A percentile compares a stretch with the other conserved stretches of the same genome.
These are phyloP conservation scores for Lactarius deliciosus DNA, from an alignment of 768 basidiomycete genomes.

Conservation along the genomic window DNA sequence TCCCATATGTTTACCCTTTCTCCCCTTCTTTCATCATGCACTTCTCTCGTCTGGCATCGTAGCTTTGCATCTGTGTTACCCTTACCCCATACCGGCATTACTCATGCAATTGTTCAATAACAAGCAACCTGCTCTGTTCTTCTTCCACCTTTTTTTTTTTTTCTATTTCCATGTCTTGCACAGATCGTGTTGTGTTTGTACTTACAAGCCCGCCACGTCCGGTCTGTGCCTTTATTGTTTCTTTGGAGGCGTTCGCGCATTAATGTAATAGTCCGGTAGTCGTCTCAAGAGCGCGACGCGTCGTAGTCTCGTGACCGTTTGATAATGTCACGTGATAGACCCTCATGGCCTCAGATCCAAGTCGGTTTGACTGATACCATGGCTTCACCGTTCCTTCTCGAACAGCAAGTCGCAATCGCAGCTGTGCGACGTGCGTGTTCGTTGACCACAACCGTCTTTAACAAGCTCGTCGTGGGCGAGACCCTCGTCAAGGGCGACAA, in stretches of 20 bases:
- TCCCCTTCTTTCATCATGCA: constrained; percentile 15
- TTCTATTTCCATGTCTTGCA: neutral
- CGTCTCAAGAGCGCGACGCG: neutral
- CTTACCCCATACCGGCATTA: constrained; percentile 25
- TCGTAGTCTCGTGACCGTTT: neutral
- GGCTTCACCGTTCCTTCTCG: constrained; percentile 56
- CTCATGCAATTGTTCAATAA: constrained; percentile 29
- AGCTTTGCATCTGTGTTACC: constrained; percentile 27
- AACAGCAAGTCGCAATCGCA: constrained; percentile 79
- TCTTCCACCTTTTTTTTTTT: neutral
- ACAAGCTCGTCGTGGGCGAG: constrained; percentile 79
- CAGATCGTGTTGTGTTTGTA: constrained; percentile 11
- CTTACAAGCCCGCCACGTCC: neutral
- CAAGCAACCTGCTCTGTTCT: constrained; percentile 20
- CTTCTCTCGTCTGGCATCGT: constrained; percentile 19
- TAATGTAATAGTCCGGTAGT: neutral
- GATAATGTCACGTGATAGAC: neutral
- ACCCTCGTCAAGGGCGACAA: constrained; percentile 90
- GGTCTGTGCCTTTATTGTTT: constrained; percentile 8
- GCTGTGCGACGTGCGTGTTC: constrained; percentile 86
- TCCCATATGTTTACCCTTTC: constrained; percentile 1
- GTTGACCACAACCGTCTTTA: constrained; percentile 84
- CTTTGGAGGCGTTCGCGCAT: neutral
- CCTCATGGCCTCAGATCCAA: too few relatives aligned
- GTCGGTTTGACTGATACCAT: constrained; percentile 36